These are phyloP conservation scores for Fusarium scirpi DNA, from an alignment of 2,329 filamentous ascomycete species.

Conservation along the genomic window DNA sequence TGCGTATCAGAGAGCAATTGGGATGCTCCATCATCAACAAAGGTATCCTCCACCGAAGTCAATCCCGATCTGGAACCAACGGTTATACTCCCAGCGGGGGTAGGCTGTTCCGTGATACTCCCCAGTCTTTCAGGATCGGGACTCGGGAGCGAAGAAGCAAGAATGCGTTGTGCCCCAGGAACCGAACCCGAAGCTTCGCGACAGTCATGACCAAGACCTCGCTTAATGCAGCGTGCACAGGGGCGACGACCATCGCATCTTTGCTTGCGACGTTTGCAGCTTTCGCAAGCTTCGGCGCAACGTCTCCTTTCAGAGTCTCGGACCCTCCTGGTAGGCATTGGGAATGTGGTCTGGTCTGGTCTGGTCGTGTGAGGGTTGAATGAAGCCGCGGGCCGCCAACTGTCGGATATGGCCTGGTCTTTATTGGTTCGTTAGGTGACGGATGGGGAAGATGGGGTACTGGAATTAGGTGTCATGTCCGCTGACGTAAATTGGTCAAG, in stretches of 20 bases:
- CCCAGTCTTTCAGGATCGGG: constrained; percentile 44
- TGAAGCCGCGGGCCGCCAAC: constrained; percentile 36
- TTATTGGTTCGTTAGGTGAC: constrained; percentile 29
- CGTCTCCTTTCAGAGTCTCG: constrained; percentile 43
- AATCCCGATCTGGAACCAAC: constrained; percentile 21
- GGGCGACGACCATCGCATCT: constrained; percentile 43
- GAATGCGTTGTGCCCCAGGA: constrained; percentile 20
- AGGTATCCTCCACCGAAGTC: constrained; percentile 20
- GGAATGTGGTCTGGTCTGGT: neutral
- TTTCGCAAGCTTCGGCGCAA: constrained; percentile 45
- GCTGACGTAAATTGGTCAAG: constrained; percentile 20
- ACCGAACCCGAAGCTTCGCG: constrained; percentile 23
- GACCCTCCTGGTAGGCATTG: constrained; percentile 45
- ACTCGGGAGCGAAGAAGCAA: constrained; percentile 44
- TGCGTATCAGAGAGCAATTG: constrained; percentile 43
- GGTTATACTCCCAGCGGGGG: constrained; percentile 25
- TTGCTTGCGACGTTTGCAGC: constrained; percentile 44
- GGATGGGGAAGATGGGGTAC: constrained; percentile 9
- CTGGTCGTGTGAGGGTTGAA: constrained; percentile 5
- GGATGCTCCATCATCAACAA: constrained; percentile 19
- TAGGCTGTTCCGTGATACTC: constrained; percentile 30
- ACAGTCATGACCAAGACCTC: constrained; percentile 41
- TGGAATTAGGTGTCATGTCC: neutral
- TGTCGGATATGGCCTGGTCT: constrained; percentile 38
- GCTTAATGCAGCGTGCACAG: constrained; percentile 43